Evolutionary conservation across 257 asterid genomes (phyloP), one percentile per base, ranked within the genome.

Genomic region (Coffea canephora): DNA sequence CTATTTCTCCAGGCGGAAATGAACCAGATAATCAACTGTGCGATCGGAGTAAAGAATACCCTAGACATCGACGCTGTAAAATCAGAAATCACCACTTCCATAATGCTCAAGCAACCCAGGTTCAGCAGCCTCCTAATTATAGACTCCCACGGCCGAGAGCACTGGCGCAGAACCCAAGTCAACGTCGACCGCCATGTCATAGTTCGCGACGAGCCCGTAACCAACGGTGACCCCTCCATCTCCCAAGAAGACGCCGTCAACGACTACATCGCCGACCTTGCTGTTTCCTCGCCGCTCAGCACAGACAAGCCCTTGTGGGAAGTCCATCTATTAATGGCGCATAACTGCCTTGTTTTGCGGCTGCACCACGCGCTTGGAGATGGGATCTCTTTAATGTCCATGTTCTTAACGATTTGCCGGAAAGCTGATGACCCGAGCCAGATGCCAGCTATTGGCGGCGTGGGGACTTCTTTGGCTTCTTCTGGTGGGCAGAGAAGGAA

Each of bases 301-400:
- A 64, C 81, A 18, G 93, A 91, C 49, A 92, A 92, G 79, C 97
- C 97, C 15, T 21, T 92, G 27, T 92, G 96, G 97, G 97, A 92
- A 73, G 54, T 92, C 31, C 97, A 91, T 55, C 74, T 90, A 0
- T 85, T 92, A 11, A 71, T 82, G 71, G 91, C 93, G 18, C 97
- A 91, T 77, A 88, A 74, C 0, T 81, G 91, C 66, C 81, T 71
- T 6, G 89, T 93, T 2, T 73, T 91, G 77, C 94, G 97, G 16
- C 76, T 88, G 73, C 97, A 92, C 84, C 97, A 92, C 89, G 90
- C 95, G 78, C 89, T 93, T 1, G 97, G 97, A 18, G 97, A 93
- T 77, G 97, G 96, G 62, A 83, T 87, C 18, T 91, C 97, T 1
- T 10, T 88, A 14, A 84, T 89, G 91, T 87, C 97, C 27, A 34